These are phyloP conservation scores for Paraleonurus japonicus DNA, from an alignment of 257 asterid species.

Conservation along the genomic window DNA sequence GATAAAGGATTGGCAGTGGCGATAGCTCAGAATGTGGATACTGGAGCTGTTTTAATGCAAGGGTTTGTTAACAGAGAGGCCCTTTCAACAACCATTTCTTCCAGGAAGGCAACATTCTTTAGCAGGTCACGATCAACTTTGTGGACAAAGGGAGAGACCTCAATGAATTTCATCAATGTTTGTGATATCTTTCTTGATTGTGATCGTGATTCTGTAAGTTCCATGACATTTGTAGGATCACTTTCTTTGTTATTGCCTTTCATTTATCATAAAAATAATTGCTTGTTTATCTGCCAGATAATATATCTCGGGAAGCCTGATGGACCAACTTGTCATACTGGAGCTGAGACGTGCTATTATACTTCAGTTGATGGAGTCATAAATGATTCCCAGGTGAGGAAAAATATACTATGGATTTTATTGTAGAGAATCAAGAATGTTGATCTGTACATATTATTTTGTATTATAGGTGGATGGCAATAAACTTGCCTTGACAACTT, in stretches of 20 bases:
- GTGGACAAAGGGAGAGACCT: conserved; percentile 96
- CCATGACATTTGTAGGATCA: not conserved
- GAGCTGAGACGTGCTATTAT: conserved; percentile 84
- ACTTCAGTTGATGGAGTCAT: conserved; percentile 50
- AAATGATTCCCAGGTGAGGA: conserved; percentile 44
- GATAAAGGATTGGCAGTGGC: conserved; percentile 94
- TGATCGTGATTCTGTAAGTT: conserved; percentile 86
- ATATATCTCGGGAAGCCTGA: conserved; percentile 89
- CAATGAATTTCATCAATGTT: conserved; percentile 81
- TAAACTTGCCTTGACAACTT: conserved; percentile 59
- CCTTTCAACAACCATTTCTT: conserved; percentile 61
- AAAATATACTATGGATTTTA: not conserved
- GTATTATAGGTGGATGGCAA: conserved; percentile 45
- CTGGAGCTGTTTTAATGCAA: conserved; percentile 91
- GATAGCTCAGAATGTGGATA: conserved; percentile 89
- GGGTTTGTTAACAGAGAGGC: conserved; percentile 84
- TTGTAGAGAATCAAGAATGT: not conserved
- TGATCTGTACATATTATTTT: not conserved
- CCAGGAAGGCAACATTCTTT: conserved; percentile 78
- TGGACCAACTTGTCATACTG: conserved; percentile 94
- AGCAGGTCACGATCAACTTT: conserved; percentile 82
- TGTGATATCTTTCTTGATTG: conserved; percentile 76
- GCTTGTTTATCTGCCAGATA: conserved; percentile 38
- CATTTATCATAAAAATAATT: not conserved
- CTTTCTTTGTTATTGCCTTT: not conserved